Conservation (phyloP, 148 eudicot genomes). For the Agrostemma githago region DNA sequence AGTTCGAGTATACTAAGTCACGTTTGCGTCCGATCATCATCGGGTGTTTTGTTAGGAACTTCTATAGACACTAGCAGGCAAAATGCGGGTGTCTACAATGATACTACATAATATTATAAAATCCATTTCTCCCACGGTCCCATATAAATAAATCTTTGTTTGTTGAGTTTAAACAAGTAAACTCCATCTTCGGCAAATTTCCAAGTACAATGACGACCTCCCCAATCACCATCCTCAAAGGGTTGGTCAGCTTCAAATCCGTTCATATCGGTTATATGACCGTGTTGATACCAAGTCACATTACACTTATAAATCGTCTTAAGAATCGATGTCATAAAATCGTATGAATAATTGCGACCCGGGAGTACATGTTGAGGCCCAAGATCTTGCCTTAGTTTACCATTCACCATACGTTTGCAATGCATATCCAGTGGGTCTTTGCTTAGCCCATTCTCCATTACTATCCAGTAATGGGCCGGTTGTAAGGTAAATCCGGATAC, state of each 20-base stretch:
- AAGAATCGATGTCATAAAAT: background rate
- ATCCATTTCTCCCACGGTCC: background rate
- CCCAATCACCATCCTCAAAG: constrained; percentile 14
- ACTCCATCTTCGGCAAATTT: constrained; percentile 7
- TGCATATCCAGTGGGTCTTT: too few species aligned
- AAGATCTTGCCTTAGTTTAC: background rate
- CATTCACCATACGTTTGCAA: background rate
- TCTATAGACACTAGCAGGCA: too few species aligned
- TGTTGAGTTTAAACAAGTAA: background rate
- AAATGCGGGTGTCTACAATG: too few species aligned
- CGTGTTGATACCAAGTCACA: background rate
- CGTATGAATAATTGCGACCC: background rate
- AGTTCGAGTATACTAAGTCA: too few species aligned
- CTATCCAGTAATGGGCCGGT: too few species aligned
- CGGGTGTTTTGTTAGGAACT: too few species aligned
- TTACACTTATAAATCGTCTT: background rate
- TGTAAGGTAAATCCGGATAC: too few species aligned
- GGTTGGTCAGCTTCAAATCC: constrained; percentile 2
- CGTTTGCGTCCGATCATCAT: too few species aligned
- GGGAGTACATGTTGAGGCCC: constrained; percentile 1
- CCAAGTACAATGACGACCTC: constrained; percentile 1
- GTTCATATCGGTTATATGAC: background rate
- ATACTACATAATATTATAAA: too few species aligned
- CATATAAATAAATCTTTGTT: background rate
- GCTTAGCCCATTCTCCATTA: too few species aligned